Conservation (phyloP, 2,329 filamentous ascomycete genomes). For the Incumbomyces delicatus region DNA sequence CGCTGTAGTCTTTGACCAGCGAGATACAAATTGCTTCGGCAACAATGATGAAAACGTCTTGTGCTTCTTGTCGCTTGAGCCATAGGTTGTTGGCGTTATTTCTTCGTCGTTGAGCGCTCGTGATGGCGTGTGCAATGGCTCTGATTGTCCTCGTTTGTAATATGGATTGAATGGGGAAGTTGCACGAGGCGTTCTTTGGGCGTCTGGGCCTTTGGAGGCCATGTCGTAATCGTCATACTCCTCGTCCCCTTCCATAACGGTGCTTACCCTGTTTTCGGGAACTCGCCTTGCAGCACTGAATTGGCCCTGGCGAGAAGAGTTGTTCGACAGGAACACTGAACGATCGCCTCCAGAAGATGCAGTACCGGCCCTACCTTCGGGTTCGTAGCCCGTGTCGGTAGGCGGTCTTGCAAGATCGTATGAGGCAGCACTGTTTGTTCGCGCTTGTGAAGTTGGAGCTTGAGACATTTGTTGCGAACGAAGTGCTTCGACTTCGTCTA, state of each 20-base stretch:
- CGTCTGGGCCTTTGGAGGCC: background rate
- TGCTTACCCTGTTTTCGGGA: constrained; percentile 77
- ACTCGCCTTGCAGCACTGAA: constrained; percentile 42
- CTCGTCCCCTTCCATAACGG: constrained; percentile 74
- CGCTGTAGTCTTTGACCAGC: constrained; percentile 94
- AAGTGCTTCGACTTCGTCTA: constrained; percentile 81
- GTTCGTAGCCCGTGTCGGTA: constrained; percentile 72
- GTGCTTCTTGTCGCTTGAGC: constrained; percentile 73
- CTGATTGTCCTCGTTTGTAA: constrained; percentile 31
- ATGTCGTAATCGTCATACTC: constrained; percentile 35
- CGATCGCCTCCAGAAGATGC: constrained; percentile 56
- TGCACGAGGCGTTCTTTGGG: constrained; percentile 9
- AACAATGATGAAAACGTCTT: constrained; percentile 78
- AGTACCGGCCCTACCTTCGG: constrained; percentile 68
- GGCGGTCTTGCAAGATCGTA: constrained; percentile 59
- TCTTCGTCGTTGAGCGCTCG: constrained; percentile 48
- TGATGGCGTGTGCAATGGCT: constrained; percentile 36
- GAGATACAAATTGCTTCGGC: constrained; percentile 68
- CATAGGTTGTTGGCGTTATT: constrained; percentile 55
- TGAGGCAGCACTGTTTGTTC: constrained; percentile 49
- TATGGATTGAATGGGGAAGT: constrained; percentile 12
- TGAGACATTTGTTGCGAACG: constrained; percentile 46
- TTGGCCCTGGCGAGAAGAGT: constrained; percentile 26
- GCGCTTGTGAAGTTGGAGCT: constrained; percentile 14
- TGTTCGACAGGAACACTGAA: constrained; percentile 62